Evolutionary conservation across 768 basidiomycete species (phyloP), one percentile per base, ranked within the genome.

Genomic region (Leccinum broughii): DNA sequence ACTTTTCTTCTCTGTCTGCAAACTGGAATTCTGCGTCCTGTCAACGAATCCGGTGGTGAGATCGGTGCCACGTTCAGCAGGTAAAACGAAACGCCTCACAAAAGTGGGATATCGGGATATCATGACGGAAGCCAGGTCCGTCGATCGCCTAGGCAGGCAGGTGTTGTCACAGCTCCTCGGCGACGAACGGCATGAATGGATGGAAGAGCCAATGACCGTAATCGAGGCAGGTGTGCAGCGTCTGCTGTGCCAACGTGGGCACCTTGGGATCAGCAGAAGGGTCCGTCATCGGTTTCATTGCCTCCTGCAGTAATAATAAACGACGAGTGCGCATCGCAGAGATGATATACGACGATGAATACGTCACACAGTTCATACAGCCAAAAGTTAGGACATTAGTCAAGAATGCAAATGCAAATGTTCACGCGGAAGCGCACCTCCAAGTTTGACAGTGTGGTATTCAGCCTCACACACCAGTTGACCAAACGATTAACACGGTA

Each of bases 351-450:
- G 62, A 95, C 93, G 64, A 99, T 98, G 77, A 95, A 99, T 24
- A 99, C 95, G 71, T 99, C 97, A 70, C 97, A 98, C n/a, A 98
- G 80, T 75, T 99, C 96, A 72, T 98, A 95, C 48, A 99, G 76
- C 95, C 96, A 99, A 80, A 96, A 98, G 67, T 92, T 92, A 77
- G 9, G 34, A 52, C 8, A 20, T 28, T 6, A 34, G 35, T 20
- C 20, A 30, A 53, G 49, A 13, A 28, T 28, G 28, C 4, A 17
- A 24, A 22, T 63, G 46, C 0, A 20, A 4, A 1, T 3, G 14
- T 52, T 4, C n/a, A 24, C 22, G 2, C 22, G 9, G 24, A 55
- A 34, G 22, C 76, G 56, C 49, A 90, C 92, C 85, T 98, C 97
- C 54, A 99, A 82, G 75, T 98, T 28, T 6, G 28, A 28, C 28